Conservation (phyloP, 805 yeast genomes). For the Saturnispora zaruensis region DNA sequence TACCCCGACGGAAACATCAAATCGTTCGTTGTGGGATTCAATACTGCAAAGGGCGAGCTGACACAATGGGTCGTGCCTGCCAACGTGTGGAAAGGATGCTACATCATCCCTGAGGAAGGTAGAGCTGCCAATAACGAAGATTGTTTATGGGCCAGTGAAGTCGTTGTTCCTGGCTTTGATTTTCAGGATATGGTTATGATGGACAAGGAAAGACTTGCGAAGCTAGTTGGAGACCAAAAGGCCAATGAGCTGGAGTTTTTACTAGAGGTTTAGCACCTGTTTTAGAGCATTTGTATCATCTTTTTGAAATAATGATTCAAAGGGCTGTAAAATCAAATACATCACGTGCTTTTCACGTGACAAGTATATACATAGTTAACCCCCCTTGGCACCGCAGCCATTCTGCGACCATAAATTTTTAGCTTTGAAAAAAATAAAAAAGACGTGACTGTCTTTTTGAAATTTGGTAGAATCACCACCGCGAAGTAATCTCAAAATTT, state of each 20-base stretch:
- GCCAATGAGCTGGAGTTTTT: constrained; percentile 21
- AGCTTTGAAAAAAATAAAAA: neutral
- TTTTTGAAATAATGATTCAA: no score
- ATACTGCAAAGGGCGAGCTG: constrained; percentile 38
- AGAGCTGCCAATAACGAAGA: constrained; percentile 30
- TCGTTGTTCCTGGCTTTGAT: constrained; percentile 57
- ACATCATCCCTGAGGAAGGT: constrained; percentile 30
- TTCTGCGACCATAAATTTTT: neutral
- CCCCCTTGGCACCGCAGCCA: neutral
- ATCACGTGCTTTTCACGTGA: constrained; percentile 6
- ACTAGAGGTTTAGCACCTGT: neutral
- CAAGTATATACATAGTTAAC: neutral
- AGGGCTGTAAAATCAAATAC: no score
- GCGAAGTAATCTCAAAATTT: constrained; percentile 2
- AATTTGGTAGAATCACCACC: neutral
- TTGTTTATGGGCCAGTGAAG: constrained; percentile 42
- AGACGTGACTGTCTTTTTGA: neutral
- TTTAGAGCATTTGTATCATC: neutral
- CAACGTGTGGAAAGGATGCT: constrained; percentile 50
- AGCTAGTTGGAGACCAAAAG: constrained; percentile 31
- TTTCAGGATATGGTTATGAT: constrained; percentile 44
- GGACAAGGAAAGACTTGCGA: constrained; percentile 26
- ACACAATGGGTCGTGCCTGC: constrained; percentile 61
- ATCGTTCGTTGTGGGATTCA: constrained; percentile 46
- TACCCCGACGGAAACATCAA: constrained; percentile 43